Percentiles rank a stretch among this genome's conserved stretches.
Conservation (phyloP, 1,284 basidiomycete genomes). For the Pseudomicrostroma phylloplanum region DNA sequence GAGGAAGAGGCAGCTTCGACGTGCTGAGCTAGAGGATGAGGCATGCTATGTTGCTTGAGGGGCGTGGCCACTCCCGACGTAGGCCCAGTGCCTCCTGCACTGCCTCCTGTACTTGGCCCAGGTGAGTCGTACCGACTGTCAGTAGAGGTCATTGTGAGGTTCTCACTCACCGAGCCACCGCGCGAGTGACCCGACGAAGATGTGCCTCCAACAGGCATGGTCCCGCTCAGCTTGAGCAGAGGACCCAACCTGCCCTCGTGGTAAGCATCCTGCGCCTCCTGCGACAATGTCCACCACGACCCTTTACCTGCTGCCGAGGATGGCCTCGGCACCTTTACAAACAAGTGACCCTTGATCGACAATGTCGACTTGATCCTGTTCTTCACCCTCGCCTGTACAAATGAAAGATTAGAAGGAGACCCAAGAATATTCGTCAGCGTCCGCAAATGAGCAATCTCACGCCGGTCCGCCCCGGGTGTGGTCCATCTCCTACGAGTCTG, state of each 20-base stretch:
- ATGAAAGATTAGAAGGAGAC: not conserved
- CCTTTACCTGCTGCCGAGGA: conserved; percentile 43
- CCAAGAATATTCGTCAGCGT: not conserved
- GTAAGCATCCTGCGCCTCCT: conserved; percentile 44
- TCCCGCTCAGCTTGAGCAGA: conserved; percentile 35
- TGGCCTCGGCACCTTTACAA: conserved; percentile 45
- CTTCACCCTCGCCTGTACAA: conserved; percentile 34
- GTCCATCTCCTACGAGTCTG: no score
- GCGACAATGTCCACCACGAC: conserved; percentile 47
- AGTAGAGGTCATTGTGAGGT: conserved; percentile 23
- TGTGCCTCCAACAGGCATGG: conserved; percentile 16
- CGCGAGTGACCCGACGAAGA: not conserved
- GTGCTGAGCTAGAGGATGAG: conserved; percentile 7
- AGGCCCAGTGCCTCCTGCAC: not conserved
- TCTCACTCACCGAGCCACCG: conserved; percentile 1
- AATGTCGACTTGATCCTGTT: conserved; percentile 50
- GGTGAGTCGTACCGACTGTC: conserved; percentile 10
- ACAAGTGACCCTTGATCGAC: conserved; percentile 47
- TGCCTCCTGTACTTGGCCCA: not conserved
- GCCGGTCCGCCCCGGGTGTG: no score
- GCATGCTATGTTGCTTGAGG: not conserved
- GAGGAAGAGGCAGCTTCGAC: not conserved
- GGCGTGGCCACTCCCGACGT: not conserved
- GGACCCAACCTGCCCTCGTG: conserved; percentile 40
- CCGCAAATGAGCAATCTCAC: no score